A percentile compares a stretch with the other conserved stretches of the same genome.
Evolutionary conservation across 805 yeast species (phyloP).

Genomic region (Candida argentea): DNA sequence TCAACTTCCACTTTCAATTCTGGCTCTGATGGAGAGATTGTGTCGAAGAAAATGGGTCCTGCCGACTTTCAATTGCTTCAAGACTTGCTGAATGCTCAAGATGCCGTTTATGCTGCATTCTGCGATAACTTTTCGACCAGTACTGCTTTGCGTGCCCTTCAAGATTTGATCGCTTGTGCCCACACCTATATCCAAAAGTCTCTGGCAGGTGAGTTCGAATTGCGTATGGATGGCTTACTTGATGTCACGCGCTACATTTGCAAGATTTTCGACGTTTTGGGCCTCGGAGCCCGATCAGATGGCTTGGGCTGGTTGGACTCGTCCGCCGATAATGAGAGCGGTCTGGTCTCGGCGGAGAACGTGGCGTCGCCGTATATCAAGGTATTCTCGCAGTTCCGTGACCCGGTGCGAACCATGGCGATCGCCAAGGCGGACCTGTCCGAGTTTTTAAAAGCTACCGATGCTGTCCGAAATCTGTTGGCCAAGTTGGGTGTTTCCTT

Average conservation of each 20-base stretch:
- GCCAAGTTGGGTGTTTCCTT: constrained; percentile 70
- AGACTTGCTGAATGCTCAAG: constrained; percentile 42
- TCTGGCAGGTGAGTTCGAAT: constrained; percentile 27
- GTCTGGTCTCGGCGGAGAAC: constrained; percentile 42
- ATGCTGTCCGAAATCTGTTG: constrained; percentile 61
- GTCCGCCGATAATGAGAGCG: constrained; percentile 8
- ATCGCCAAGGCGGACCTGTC: constrained; percentile 45
- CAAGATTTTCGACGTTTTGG: constrained; percentile 59
- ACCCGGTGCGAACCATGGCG: constrained; percentile 65
- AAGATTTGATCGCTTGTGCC: constrained; percentile 58
- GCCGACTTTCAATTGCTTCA: constrained; percentile 47
- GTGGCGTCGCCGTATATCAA: constrained; percentile 71
- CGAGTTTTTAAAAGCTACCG: constrained; percentile 58
- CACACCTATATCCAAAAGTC: constrained; percentile 59
- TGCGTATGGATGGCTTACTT: constrained; percentile 56
- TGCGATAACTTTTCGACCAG: constrained; percentile 86
- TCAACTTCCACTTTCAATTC: too few relatives aligned
- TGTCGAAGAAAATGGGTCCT: constrained; percentile 51
- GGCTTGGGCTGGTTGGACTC: constrained; percentile 70
- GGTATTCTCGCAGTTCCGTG: constrained; percentile 71
- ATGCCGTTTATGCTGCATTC: constrained; percentile 62
- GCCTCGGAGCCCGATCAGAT: constrained; percentile 64
- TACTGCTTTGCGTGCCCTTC: constrained; percentile 51
- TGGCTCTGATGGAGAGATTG: too few relatives aligned
- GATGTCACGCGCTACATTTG: constrained; percentile 63